These are phyloP conservation scores for Psilocybe subaeruginosa DNA, from an alignment of 768 basidiomycete genomes.

Conservation along the genomic window DNA sequence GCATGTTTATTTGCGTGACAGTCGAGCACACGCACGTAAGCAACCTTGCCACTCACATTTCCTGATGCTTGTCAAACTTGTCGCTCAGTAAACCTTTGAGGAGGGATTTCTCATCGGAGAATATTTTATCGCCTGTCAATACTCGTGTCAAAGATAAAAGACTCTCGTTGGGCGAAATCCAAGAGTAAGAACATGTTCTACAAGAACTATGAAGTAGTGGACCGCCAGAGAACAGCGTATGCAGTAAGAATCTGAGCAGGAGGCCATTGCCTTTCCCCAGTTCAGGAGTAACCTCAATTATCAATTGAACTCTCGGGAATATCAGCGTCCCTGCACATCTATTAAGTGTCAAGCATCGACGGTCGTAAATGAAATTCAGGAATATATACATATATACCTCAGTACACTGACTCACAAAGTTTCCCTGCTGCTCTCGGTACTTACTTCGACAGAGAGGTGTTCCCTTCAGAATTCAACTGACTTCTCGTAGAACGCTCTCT, in stretches of 20 bases:
- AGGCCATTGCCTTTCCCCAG: conserved; percentile 39
- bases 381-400: too few species aligned
- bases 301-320: too few species aligned
- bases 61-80: conserved; percentile 46
- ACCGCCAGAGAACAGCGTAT: conserved; percentile 76
- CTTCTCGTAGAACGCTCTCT: too few species aligned
- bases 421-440: too few species aligned
- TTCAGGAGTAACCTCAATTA: conserved; percentile 12
- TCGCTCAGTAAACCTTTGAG: conserved; percentile 13
- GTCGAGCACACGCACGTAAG: too few species aligned
- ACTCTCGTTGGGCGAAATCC: conserved; percentile 74
- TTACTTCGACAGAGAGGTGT: too few species aligned
- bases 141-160: conserved; percentile 51
- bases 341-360: too few species aligned
- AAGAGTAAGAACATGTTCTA: conserved; percentile 75
- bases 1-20: too few species aligned
- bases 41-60: conserved; percentile 22
- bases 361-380: too few species aligned
- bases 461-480: too few species aligned
- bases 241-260: conserved; percentile 31
- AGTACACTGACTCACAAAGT: too few species aligned
- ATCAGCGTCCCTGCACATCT: too few species aligned
- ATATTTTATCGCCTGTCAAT: neutral
- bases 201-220: conserved; percentile 90
- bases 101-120: conserved; percentile 12